Conservation (phyloP, 2,329 filamentous ascomycete species). For the Lomentospora prolificans region DNA sequence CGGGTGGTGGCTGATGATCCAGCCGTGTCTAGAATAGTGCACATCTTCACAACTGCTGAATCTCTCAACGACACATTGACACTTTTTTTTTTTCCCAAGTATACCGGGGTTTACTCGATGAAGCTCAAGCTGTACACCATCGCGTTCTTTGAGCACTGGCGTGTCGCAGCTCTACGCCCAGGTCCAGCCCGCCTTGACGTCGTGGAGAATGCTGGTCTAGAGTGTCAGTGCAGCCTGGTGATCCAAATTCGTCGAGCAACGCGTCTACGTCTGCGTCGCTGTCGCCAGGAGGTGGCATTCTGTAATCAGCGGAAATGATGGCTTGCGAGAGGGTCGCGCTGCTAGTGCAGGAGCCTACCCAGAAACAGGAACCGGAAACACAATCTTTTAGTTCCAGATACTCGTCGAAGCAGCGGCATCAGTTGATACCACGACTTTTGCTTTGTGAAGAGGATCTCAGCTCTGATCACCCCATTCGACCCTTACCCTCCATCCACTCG, state of each 20-base stretch:
- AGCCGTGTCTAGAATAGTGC: background rate
- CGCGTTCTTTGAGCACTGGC: too few species aligned
- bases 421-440: too few species aligned
- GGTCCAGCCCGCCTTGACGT: background rate
- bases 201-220: background rate
- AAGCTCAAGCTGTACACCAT: too few species aligned
- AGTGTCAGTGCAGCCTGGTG: background rate
- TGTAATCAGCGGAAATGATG: background rate
- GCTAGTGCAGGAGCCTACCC: background rate
- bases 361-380: background rate
- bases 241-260: background rate
- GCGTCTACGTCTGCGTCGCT: background rate
- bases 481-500: too few species aligned
- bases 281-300: background rate
- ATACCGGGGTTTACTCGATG: too few species aligned
- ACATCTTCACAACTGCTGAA: background rate
- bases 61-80: too few species aligned
- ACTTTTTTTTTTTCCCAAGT: too few species aligned
- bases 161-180: too few species aligned
- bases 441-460: too few species aligned
- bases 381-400: background rate
- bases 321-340: background rate
- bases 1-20: background rate
- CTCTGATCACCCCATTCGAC: too few species aligned
- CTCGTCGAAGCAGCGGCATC: background rate